Percentiles rank a stretch among this genome's conserved stretches.
These are phyloP conservation scores for Eruca vesicaria DNA, from an alignment of 441 rosid genomes.

Conservation along the genomic window DNA sequence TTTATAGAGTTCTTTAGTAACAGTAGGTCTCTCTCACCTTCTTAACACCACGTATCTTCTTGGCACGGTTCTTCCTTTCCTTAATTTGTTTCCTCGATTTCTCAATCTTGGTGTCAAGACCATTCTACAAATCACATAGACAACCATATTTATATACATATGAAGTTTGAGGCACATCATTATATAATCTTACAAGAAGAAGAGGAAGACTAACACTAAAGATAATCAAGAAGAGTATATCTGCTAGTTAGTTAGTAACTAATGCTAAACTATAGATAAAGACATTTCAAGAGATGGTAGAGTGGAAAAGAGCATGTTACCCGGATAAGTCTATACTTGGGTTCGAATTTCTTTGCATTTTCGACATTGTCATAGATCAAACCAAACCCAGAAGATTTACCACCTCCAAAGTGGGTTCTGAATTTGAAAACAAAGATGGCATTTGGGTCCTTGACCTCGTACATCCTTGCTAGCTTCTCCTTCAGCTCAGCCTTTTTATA, in stretches of 20 bases:
- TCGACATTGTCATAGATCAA: no score
- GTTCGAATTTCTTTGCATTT: no score
- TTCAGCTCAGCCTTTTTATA: conserved; percentile 83
- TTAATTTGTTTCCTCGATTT: conserved; percentile 86
- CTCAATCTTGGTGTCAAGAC: conserved; percentile 78
- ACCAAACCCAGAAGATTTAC: no score
- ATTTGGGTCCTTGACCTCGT: conserved; percentile 81
- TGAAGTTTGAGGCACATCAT: no score
- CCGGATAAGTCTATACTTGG: conserved; percentile 91
- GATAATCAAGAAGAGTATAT: not conserved
- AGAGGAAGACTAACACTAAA: not conserved
- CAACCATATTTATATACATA: not conserved
- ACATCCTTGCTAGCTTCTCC: conserved; percentile 78
- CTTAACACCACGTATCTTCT: conserved; percentile 87
- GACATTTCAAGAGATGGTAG: not conserved
- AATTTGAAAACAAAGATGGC: conserved; percentile 91
- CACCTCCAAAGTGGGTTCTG: not conserved
- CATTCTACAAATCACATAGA: conserved; percentile 49
- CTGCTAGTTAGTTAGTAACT: not conserved
- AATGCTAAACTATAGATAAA: not conserved
- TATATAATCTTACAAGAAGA: no score
- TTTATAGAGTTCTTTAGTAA: not conserved
- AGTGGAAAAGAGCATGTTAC: conserved; percentile 40
- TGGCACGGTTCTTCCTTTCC: conserved; percentile 85
- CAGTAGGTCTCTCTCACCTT: conserved; percentile 45